Evolutionary conservation across 108 stramenopile species (phyloP), one percentile per base, ranked within the genome.

Genomic region (Skeletonema costatum): DNA sequence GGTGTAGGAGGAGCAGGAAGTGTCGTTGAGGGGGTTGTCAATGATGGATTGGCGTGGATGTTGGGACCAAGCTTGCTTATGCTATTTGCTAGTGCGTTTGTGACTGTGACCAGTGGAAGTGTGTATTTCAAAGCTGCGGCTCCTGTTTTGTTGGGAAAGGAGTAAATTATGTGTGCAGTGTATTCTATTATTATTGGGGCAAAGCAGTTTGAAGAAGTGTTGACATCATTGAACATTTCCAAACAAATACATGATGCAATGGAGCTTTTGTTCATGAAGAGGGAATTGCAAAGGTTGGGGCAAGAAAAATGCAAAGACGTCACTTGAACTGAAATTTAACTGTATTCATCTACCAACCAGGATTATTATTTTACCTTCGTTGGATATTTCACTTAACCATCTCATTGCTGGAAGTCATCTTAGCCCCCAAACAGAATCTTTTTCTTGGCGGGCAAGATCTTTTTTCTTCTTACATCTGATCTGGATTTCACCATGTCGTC

Each of bases 81-180:
- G 74, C 63, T 96, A n/a, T 89, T 90, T 66, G 64, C 82, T 42
- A 87, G 87, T 66, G 80, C 92, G 3, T n/a, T 93, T 29, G 65
- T 96, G 10, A 96, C 95, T 5, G 80, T 93, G 5, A 93, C 95
- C n/a, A 93, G 92, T 77, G 95, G 91, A 8, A 89, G 86, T 64
- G 90, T 89, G 21, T 96, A 96, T 73, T 96, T 96, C 68, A 78
- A 73, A 6, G 95, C 95, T 30, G 95, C 94, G 6, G 75, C 80
- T 44, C 91, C 90, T 8, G 80, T 84, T 10, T 69, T 94, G 11
- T 50, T 91, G 75, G 90, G 78, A 25, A 87, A 80, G 66, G 77
- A 87, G 73, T 51, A 75, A 29, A 66, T 5, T 7, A 29, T 25
- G 25, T 19, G 9, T 41, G 39, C 10, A 41, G 10, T 41, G 44